Evolutionary conservation across 129 eudicot species (phyloP).

Genomic region (Calendula officinalis): DNA sequence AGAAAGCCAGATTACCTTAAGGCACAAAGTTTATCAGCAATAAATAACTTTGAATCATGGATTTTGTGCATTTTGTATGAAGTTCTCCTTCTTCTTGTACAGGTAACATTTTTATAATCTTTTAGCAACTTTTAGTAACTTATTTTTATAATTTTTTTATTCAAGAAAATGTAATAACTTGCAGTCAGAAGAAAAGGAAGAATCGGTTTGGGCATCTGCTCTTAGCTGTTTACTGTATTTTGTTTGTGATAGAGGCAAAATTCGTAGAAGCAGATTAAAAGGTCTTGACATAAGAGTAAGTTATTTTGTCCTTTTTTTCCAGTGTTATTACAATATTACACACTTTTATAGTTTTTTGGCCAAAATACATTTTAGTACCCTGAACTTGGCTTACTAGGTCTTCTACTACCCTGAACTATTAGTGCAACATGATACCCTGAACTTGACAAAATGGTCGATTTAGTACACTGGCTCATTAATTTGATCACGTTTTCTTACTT

Average conservation of each 20-base stretch:
- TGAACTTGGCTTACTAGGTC: too few species aligned
- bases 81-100: conserved; percentile 92
- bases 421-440: too few species aligned
- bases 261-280: conserved; percentile 82
- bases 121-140: conserved; percentile 2
- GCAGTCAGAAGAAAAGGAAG: conserved; percentile 90
- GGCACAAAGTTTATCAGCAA: conserved; percentile 60
- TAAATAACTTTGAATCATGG: conserved; percentile 86
- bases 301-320: conserved; percentile 17
- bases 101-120: conserved; percentile 45
- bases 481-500: too few species aligned
- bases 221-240: conserved; percentile 93
- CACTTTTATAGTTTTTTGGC: background rate
- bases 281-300: conserved; percentile 98
- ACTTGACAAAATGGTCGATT: too few species aligned
- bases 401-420: too few species aligned
- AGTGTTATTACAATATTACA: background rate
- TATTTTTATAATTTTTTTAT: background rate
- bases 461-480: too few species aligned
- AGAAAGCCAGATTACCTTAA: conserved; percentile 54
- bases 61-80: conserved; percentile 82
- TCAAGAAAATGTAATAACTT: conserved; percentile 12
- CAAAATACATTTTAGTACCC: too few species aligned
- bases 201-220: conserved; percentile 97
- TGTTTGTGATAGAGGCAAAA: conserved; percentile 92